Percentiles rank a stretch among this genome's conserved stretches.
Conservation (phyloP, 352 stramenopile species). For the Phytophthora sp. region DNA sequence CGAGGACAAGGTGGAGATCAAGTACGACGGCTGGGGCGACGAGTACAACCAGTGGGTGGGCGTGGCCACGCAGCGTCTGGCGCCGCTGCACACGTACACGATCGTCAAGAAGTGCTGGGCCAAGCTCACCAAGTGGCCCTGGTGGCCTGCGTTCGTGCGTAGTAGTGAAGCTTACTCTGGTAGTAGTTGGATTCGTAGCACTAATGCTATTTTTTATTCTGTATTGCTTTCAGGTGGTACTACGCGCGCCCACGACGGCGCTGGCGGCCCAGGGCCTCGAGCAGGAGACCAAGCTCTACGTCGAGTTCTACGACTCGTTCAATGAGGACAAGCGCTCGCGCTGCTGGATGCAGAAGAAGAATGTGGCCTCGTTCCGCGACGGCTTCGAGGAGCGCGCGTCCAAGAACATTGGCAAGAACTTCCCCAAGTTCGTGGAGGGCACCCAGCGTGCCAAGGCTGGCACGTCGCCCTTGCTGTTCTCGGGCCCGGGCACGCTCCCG, state of each 20-base stretch:
- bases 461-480: slow-evolving; percentile 73
- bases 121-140: slow-evolving; percentile 85
- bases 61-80: slow-evolving; percentile 60
- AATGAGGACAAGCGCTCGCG: slow-evolving; percentile 73
- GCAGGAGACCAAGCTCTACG: slow-evolving; percentile 78
- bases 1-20: slow-evolving; percentile 70
- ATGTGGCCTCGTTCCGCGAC: slow-evolving; percentile 73
- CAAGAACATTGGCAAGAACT: slow-evolving; percentile 85
- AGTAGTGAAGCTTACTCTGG: not conserved
- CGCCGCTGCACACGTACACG: slow-evolving; percentile 81
- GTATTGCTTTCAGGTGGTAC: slow-evolving; percentile 50
- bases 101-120: slow-evolving; percentile 89
- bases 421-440: slow-evolving; percentile 70
- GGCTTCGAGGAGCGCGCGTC: slow-evolving; percentile 78
- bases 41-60: slow-evolving; percentile 84
- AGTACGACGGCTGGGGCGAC: slow-evolving; percentile 85
- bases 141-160: slow-evolving; percentile 82
- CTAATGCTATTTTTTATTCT: not conserved
- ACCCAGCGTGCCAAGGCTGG: slow-evolving; percentile 77
- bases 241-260: slow-evolving; percentile 67
- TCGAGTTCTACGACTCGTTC: slow-evolving; percentile 87
- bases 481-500: slow-evolving; percentile 61
- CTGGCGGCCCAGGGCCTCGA: slow-evolving; percentile 58
- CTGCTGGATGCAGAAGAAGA: slow-evolving; percentile 88
- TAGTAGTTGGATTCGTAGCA: slow-evolving; percentile 21